These are phyloP conservation scores for Neurospora crassa DNA, from an alignment of 2,329 filamentous ascomycete species.

Conservation along the genomic window DNA sequence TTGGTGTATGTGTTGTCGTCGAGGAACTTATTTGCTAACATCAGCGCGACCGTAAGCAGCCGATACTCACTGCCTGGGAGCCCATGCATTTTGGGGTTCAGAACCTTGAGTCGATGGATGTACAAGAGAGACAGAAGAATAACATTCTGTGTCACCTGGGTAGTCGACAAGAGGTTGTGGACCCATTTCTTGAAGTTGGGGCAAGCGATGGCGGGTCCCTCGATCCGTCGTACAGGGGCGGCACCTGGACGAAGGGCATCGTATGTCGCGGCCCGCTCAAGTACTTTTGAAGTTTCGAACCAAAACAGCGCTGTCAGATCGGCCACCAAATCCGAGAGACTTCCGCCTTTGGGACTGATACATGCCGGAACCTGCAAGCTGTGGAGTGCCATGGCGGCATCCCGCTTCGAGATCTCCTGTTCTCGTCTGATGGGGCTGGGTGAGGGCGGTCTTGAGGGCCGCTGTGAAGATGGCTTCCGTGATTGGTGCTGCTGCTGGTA, in stretches of 20 bases:
- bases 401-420: conserved; percentile 25
- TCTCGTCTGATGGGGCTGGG: conserved; percentile 17
- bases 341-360: conserved; percentile 67
- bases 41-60: conserved; percentile 84
- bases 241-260: conserved; percentile 29
- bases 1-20: conserved; percentile 99
- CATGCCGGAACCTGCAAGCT: conserved; percentile 64
- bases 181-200: conserved; percentile 90
- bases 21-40: conserved; percentile 97
- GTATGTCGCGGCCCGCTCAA: conserved; percentile 63
- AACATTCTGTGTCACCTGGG: conserved; percentile 93
- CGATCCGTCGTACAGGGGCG: conserved; percentile 42
- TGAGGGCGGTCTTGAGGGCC: conserved; percentile 28
- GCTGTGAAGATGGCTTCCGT: conserved; percentile 17
- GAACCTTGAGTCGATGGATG: conserved; percentile 84
- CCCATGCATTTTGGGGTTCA: conserved; percentile 81
- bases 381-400: conserved; percentile 41
- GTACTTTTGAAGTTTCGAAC: conserved; percentile 81
- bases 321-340: conserved; percentile 72
- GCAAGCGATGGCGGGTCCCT: conserved; percentile 64
- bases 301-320: conserved; percentile 95
- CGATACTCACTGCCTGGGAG: conserved; percentile 90
- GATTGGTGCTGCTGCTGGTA: conserved; percentile 1
- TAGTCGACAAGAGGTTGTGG: conserved; percentile 79
- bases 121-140: conserved; percentile 84